Percentiles rank a stretch among this genome's conserved stretches.
These are phyloP conservation scores for Benincasa hispida DNA, from an alignment of 306 rosid genomes.

Conservation along the genomic window DNA sequence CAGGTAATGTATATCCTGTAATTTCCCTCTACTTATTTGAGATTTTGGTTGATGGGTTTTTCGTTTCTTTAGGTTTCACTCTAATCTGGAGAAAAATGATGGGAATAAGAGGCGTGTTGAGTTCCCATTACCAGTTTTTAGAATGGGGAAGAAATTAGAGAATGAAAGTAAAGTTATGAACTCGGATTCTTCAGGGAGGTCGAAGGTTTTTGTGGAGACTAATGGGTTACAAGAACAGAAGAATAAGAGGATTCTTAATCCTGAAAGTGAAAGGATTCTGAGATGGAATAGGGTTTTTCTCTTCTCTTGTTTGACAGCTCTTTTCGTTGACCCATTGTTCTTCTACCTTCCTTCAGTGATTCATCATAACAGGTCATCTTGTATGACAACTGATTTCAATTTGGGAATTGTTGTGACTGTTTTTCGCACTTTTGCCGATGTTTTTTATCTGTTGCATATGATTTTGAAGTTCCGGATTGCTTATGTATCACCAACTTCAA, in stretches of 20 bases:
- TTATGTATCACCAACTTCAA: conserved; percentile 64
- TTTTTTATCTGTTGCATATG: conserved; percentile 56
- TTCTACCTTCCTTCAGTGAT: conserved; percentile 62
- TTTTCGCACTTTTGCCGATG: conserved; percentile 73
- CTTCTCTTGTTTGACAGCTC: conserved; percentile 49
- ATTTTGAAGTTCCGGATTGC: conserved; percentile 72
- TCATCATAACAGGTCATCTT: conserved; percentile 27
- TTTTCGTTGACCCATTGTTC: conserved; percentile 80
- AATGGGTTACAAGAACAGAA: conserved; percentile 18
- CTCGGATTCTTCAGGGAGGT: conserved; percentile 25
- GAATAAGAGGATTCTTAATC: conserved; percentile 54
- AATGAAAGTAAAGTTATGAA: conserved; percentile 15
- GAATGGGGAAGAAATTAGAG: conserved; percentile 25
- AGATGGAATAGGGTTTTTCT: conserved; percentile 71
- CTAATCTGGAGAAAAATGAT: conserved; percentile 48
- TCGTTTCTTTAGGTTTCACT: conserved; percentile 33
- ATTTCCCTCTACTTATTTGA: background rate
- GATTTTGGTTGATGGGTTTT: conserved; percentile 15
- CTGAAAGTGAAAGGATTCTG: conserved; percentile 60
- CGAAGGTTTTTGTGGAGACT: conserved; percentile 34
- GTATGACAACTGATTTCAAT: conserved; percentile 63
- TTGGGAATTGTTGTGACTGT: conserved; percentile 58
- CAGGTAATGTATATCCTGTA: conserved; percentile 30
- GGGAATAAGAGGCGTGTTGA: conserved; percentile 17
- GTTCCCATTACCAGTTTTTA: conserved; percentile 31